Conservation (phyloP, 2,329 filamentous ascomycete genomes). For the Albifimbria verrucaria region DNA sequence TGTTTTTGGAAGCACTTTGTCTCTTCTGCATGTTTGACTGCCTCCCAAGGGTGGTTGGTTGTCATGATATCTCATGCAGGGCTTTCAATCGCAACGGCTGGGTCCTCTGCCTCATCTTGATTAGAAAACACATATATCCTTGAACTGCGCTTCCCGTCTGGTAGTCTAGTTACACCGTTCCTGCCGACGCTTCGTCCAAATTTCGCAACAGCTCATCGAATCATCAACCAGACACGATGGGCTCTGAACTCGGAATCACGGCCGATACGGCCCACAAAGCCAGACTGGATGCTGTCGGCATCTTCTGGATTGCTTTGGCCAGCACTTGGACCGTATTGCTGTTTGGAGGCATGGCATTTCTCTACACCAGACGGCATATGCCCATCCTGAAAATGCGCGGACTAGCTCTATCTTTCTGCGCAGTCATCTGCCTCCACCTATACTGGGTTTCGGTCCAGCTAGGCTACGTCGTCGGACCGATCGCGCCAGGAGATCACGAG, state of each 20-base stretch:
- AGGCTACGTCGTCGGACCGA: conserved; percentile 34
- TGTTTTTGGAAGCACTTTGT: too few species aligned
- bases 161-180: neutral
- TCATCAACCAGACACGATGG: neutral
- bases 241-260: conserved; percentile 10
- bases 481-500: conserved; percentile 50
- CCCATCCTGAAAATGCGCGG: conserved; percentile 38
- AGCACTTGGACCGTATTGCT: conserved; percentile 36
- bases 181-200: too few species aligned
- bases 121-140: too few species aligned
- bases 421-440: conserved; percentile 36
- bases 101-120: too few species aligned
- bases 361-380: conserved; percentile 35
- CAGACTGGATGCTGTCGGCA: conserved; percentile 33
- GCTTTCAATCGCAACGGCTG: too few species aligned
- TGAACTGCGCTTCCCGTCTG: neutral
- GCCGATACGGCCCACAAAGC: conserved; percentile 25
- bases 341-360: conserved; percentile 35
- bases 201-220: too few species aligned
- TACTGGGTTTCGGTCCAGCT: conserved; percentile 40
- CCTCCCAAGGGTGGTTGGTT: too few species aligned
- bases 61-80: too few species aligned
- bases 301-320: conserved; percentile 37
- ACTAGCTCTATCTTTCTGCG: conserved; percentile 35
- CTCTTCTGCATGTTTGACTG: too few species aligned